Evolutionary conservation across 371 early-diverging fungal genomes (phyloP).

Genomic region (Apophysomyces elegans): DNA sequence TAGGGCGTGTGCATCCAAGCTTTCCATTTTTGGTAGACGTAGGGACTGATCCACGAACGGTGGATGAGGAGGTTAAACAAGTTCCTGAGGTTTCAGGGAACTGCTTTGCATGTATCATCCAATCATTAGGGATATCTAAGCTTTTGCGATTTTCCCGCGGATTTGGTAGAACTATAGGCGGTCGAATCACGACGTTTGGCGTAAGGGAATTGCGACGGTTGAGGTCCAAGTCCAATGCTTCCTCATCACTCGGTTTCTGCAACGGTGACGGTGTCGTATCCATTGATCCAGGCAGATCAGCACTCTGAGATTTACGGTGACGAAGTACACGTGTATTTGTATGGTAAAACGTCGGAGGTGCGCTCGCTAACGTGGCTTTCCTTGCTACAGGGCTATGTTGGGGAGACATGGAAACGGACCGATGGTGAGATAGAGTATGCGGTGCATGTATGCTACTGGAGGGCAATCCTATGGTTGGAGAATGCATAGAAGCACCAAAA

Average conservation of each 20-base stretch:
- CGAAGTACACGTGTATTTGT: constrained; percentile 21
- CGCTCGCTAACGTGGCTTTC: constrained; percentile 9
- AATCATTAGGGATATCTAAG: constrained; percentile 45
- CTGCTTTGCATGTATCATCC: constrained; percentile 25
- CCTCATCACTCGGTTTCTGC: not conserved
- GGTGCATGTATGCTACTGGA: not conserved
- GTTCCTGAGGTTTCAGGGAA: constrained; percentile 1
- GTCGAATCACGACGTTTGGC: constrained; percentile 36
- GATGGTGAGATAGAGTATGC: constrained; percentile 19
- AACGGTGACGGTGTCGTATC: constrained; percentile 5
- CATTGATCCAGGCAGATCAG: constrained; percentile 34
- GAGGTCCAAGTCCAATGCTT: not conserved
- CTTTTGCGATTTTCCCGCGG: constrained; percentile 36
- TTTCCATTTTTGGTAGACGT: constrained; percentile 7
- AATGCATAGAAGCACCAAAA: constrained; percentile 28
- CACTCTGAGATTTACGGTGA: constrained; percentile 52
- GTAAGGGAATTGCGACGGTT: constrained; percentile 38
- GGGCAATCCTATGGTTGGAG: constrained; percentile 4
- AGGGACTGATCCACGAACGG: constrained; percentile 12
- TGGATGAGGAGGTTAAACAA: constrained; percentile 14
- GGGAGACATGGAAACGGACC: constrained; percentile 24
- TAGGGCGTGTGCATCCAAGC: constrained; percentile 36
- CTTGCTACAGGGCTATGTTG: constrained; percentile 2
- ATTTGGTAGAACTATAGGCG: constrained; percentile 39
- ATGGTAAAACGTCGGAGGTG: constrained; percentile 8